Conservation (phyloP, 2,329 filamentous ascomycete species). For the Colletotrichum sojae region DNA sequence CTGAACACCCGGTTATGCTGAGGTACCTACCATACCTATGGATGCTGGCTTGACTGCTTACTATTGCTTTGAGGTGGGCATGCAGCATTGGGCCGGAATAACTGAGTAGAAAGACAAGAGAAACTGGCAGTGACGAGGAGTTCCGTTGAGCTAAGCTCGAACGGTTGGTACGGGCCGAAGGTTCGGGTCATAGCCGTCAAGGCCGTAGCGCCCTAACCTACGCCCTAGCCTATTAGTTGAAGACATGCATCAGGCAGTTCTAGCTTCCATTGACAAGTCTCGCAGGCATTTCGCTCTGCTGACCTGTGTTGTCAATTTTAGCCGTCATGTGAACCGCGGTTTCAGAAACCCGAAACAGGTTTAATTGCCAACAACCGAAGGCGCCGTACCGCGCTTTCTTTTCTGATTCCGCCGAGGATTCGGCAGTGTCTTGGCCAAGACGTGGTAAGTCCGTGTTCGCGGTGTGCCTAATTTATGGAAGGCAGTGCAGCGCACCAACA, state of each 20-base stretch:
- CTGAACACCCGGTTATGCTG: too few relatives aligned
- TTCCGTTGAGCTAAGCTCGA: neutral
- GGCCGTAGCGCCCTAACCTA: neutral
- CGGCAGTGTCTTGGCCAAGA: slow-evolving; percentile 21
- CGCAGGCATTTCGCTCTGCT: neutral
- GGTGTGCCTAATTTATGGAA: slow-evolving; percentile 10
- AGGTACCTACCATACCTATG: too few relatives aligned
- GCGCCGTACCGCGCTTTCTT: slow-evolving; percentile 17
- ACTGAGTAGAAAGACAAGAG: too few relatives aligned
- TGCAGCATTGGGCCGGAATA: too few relatives aligned
- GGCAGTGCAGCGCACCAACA: slow-evolving; percentile 24
- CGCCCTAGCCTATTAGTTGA: too few relatives aligned
- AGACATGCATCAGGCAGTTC: too few relatives aligned
- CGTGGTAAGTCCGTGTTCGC: slow-evolving; percentile 25
- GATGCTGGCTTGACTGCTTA: too few relatives aligned
- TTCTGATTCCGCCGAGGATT: neutral
- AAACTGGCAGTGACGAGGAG: neutral
- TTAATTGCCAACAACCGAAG: neutral
- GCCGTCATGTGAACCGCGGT: too few relatives aligned
- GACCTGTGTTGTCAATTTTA: neutral
- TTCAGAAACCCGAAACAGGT: neutral
- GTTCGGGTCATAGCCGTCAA: neutral
- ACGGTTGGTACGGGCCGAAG: neutral
- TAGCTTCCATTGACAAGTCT: neutral
- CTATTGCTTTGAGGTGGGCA: too few relatives aligned